Percentiles rank a stretch among this genome's conserved stretches.
Conservation (phyloP, 1,139 yeast genomes). For the Eremothecium gossypii region DNA sequence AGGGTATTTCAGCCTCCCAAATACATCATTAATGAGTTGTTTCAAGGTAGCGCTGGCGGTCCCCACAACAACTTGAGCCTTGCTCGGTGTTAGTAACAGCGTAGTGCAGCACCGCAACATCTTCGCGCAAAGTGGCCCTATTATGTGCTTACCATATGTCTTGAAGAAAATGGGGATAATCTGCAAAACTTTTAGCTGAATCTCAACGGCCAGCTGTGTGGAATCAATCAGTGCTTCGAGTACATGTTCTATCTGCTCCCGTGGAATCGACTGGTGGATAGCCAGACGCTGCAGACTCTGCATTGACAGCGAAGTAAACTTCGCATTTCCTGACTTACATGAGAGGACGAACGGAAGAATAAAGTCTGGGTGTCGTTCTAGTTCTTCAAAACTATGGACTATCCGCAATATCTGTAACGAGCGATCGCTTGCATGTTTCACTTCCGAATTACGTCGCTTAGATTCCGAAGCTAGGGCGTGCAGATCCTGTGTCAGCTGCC, state of each 20-base stretch:
- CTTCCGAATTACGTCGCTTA: conserved; percentile 57
- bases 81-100: conserved; percentile 57
- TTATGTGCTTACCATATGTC: conserved; percentile 45
- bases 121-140: conserved; percentile 48
- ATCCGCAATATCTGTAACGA: conserved; percentile 44
- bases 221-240: conserved; percentile 66
- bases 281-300: conserved; percentile 60
- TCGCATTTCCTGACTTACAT: conserved; percentile 65
- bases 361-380: conserved; percentile 38
- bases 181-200: conserved; percentile 82
- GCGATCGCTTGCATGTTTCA: conserved; percentile 55
- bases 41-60: conserved; percentile 91
- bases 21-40: conserved; percentile 67
- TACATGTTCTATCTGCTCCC: conserved; percentile 42
- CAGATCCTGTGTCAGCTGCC: conserved; percentile 48
- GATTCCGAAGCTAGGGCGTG: conserved; percentile 55
- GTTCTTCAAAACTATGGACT: conserved; percentile 26
- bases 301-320: conserved; percentile 61
- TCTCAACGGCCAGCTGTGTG: conserved; percentile 66
- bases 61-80: conserved; percentile 70
- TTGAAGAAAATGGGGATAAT: conserved; percentile 68
- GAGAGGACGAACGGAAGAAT: conserved; percentile 65
- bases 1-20: conserved; percentile 51
- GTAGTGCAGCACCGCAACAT: conserved; percentile 59
- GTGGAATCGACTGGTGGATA: conserved; percentile 42